Percentiles rank a stretch among this genome's conserved stretches.
Conservation (phyloP, 495 filamentous ascomycete species). For the Thozetella sp. region DNA sequence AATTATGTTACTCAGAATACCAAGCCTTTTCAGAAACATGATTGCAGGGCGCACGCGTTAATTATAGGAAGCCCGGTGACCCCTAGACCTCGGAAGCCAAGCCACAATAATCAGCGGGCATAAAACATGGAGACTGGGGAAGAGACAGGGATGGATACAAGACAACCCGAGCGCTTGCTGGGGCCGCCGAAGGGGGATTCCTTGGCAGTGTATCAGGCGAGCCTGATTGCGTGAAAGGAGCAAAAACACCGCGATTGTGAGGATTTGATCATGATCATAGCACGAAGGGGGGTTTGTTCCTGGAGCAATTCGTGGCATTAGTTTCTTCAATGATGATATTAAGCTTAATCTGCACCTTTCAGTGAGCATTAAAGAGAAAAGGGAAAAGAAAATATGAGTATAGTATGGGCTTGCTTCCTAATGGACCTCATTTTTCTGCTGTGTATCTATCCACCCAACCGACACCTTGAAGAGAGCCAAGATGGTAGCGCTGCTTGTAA, state of each 20-base stretch:
- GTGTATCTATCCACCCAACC: not conserved
- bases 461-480: not conserved
- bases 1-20: not conserved
- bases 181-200: not conserved
- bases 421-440: not conserved
- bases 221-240: not conserved
- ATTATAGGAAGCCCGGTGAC: not conserved
- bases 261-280: not conserved
- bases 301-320: not conserved
- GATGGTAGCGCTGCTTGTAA: not conserved
- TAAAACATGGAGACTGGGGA: not conserved
- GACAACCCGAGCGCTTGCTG: not conserved
- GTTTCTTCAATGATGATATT: not conserved
- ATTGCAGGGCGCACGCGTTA: too few relatives aligned
- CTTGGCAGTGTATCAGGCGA: not conserved
- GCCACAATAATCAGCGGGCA: not conserved
- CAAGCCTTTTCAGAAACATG: not conserved
- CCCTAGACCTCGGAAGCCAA: not conserved
- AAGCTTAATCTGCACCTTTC: not conserved
- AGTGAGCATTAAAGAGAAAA: not conserved
- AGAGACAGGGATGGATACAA: not conserved
- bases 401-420: not conserved
- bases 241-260: not conserved
- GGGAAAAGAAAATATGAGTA: not conserved
- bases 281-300: not conserved